phyloP scores from a whole-genome alignment of 2,329 filamentous ascomycete species.

The Furcasterigmium furcatum region DNA sequence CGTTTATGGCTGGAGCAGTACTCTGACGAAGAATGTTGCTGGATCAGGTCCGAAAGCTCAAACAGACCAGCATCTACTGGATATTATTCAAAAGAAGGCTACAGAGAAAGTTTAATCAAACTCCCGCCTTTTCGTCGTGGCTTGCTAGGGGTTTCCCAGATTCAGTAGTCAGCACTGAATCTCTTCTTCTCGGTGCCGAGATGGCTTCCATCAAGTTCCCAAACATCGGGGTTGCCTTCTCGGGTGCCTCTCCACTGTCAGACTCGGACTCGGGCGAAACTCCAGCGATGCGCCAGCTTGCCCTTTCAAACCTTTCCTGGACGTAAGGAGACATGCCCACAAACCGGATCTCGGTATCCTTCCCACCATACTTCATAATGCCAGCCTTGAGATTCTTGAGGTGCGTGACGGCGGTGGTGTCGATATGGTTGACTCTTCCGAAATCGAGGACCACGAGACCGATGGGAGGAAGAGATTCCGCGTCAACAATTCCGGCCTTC shows the following conservation, averaged over 20 bases:
- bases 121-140: slow-evolving; percentile 1
- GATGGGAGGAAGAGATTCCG: slow-evolving; percentile 32
- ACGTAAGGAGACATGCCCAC: slow-evolving; percentile 41
- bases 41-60: too few species aligned
- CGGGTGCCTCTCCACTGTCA: background rate
- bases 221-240: background rate
- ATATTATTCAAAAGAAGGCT: too few species aligned
- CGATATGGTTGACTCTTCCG: slow-evolving; percentile 46
- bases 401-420: slow-evolving; percentile 48
- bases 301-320: slow-evolving; percentile 31
- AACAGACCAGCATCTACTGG: too few species aligned
- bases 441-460: slow-evolving; percentile 50
- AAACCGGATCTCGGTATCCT: slow-evolving; percentile 42
- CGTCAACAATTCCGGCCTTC: slow-evolving; percentile 26
- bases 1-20: too few species aligned
- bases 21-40: too few species aligned
- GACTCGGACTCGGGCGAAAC: background rate
- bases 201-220: background rate
- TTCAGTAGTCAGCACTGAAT: background rate
- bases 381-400: slow-evolving; percentile 45
- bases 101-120: too few species aligned
- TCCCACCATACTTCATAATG: slow-evolving; percentile 44
- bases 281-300: slow-evolving; percentile 24
- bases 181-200: background rate
- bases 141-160: background rate